Percentiles rank a stretch among this genome's conserved stretches.
phyloP scores from a whole-genome alignment of 163 green algal genomes.

The Scenedesmus sp. region DNA sequence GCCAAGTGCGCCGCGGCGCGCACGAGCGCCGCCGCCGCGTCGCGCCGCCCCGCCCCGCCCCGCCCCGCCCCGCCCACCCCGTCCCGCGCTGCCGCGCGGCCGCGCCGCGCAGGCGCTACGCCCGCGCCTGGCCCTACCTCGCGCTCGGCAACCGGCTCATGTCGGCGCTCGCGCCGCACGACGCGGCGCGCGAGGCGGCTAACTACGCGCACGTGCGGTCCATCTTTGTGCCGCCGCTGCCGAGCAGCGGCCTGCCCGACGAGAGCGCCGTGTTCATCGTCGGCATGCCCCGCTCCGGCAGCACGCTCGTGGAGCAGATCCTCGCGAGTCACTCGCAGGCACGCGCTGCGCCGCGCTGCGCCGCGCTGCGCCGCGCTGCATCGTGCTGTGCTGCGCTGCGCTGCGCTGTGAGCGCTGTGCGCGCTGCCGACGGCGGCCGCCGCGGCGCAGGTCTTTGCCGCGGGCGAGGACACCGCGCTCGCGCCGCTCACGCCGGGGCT shows the following conservation, averaged over 20 bases:
- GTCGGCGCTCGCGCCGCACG: slow-evolving; percentile 2
- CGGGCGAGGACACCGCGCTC: slow-evolving; percentile 80
- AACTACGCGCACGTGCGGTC: slow-evolving; percentile 28
- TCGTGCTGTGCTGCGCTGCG: neutral
- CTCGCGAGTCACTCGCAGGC: slow-evolving; percentile 67
- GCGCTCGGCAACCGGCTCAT: slow-evolving; percentile 55
- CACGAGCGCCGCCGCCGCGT: neutral
- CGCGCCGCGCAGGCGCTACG: slow-evolving; percentile 57
- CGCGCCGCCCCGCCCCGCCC: too few relatives aligned
- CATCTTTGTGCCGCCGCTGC: slow-evolving; percentile 11
- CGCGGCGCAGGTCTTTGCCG: slow-evolving; percentile 51
- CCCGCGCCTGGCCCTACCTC: slow-evolving; percentile 48
- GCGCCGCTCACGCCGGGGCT: slow-evolving; percentile 65
- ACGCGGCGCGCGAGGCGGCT: slow-evolving; percentile 5
- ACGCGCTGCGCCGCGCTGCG: slow-evolving; percentile 10
- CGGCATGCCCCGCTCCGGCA: slow-evolving; percentile 78
- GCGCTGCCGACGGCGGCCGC: too few relatives aligned
- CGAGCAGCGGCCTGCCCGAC: neutral
- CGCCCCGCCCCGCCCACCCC: too few relatives aligned
- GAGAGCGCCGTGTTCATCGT: slow-evolving; percentile 78
- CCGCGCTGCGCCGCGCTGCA: neutral
- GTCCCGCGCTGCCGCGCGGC: too few relatives aligned
- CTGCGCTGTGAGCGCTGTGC: too few relatives aligned
- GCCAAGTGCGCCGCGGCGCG: neutral
- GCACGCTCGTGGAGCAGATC: slow-evolving; percentile 83